A percentile compares a stretch with the other conserved stretches of the same genome.
Evolutionary conservation across 2,329 filamentous ascomycete species (phyloP).

Genomic region (Plectosphaerella cucumerina): DNA sequence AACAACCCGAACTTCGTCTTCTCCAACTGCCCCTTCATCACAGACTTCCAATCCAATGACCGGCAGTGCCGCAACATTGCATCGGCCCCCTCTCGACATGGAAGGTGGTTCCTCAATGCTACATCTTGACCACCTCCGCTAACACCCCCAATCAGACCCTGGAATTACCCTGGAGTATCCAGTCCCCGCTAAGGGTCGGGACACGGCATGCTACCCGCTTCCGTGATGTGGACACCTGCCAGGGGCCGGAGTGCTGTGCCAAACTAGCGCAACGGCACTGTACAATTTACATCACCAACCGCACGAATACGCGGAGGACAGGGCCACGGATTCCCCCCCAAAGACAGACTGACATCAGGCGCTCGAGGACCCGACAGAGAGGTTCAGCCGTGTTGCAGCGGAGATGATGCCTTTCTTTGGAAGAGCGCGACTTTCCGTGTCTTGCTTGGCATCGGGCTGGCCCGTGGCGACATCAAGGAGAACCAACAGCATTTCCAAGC

Average conservation of each 20-base stretch:
- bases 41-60: too few relatives aligned
- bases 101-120: neutral
- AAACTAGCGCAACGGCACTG: neutral
- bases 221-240: neutral
- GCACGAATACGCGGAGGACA: too few relatives aligned
- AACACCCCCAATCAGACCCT: neutral
- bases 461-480: too few relatives aligned
- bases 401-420: neutral
- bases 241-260: neutral
- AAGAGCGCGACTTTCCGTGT: too few relatives aligned
- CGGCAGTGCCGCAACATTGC: too few relatives aligned
- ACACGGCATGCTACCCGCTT: neutral
- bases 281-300: too few relatives aligned
- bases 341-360: neutral
- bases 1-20: too few relatives aligned
- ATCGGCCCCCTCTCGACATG: neutral
- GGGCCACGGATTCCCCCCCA: too few relatives aligned
- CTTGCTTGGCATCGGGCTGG: too few relatives aligned
- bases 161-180: neutral
- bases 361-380: neutral
- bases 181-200: neutral
- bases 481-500: too few relatives aligned
- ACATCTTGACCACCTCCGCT: neutral
- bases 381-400: neutral
- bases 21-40: too few relatives aligned